Evolutionary conservation across 768 basidiomycete genomes (phyloP), one percentile per base, ranked within the genome.

Genomic region (Lentinula guzmanii): DNA sequence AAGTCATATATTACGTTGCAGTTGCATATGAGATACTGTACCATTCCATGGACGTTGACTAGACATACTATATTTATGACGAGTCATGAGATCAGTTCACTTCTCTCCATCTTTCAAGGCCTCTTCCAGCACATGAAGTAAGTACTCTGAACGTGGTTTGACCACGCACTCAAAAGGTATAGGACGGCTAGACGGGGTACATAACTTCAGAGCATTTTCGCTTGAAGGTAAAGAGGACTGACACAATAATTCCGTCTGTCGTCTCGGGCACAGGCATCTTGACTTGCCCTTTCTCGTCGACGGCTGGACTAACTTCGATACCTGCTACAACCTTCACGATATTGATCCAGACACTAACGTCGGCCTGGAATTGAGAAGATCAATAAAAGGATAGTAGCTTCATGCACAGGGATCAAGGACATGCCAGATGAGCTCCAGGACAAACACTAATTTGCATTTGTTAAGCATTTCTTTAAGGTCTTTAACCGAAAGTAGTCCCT

Each of bases 191-290:
- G 37, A 52, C 6, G 50, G 15, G 7, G n/a, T 5, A 52, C 54
- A 58, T 5, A 11, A 8, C 8, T 9, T 16, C 28, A 46, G 7
- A 15, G 2, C 37, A n/a, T 15, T n/a, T 28, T n/a, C 34, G 37
- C 16, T 21, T 6, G 61, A 53, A 18, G 42, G 8, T 21, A 28
- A 16, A 4, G 43, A 43, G 63, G 34, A 61, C 58, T 15, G 50
- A 68, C 66, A 59, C 33, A 61, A 68, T 63, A n/a, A 66, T 67
- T 13, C 65, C 69, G 37, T 61, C 61, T 3, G 65, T 66, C 15
- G 61, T 66, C 7, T 70, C 64, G 9, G 61, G 60, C 7, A 61
- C 52, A 1, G 66, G 66, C n/a, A 64, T 63, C 35, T 70, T 67
- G 21, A 59, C 56, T 5, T 60, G 21, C 4, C 71, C 71, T 3